Evolutionary conservation across 441 rosid genomes (phyloP).

Genomic region (Adansonia rubrostipa): DNA sequence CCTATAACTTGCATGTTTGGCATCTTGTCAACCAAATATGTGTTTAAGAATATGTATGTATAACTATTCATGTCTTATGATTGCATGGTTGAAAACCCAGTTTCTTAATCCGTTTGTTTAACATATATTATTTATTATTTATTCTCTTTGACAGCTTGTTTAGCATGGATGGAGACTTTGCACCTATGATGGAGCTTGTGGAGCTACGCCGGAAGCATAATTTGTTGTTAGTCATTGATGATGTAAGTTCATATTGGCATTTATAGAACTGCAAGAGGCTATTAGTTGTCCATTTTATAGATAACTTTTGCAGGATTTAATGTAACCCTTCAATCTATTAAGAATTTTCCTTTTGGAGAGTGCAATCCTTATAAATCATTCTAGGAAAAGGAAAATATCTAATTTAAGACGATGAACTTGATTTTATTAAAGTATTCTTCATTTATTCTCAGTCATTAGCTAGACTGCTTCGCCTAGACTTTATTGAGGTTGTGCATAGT

Average conservation of each 20-base stretch:
- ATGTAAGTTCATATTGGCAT: constrained; percentile 55
- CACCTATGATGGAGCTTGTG: constrained; percentile 80
- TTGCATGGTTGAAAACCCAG: not conserved
- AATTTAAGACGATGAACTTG: not conserved
- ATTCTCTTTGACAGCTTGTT: constrained; percentile 63
- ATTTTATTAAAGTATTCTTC: constrained; percentile 2
- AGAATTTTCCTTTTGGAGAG: too few relatives aligned
- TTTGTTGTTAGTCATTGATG: constrained; percentile 84
- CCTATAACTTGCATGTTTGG: not conserved
- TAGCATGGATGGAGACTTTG: constrained; percentile 99
- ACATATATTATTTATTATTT: not conserved
- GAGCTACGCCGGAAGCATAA: constrained; percentile 74
- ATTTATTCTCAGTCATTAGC: not conserved
- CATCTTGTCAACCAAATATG: not conserved
- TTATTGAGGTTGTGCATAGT: not conserved
- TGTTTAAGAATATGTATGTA: not conserved
- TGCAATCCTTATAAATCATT: not conserved
- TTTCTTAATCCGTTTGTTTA: not conserved
- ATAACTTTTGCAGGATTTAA: not conserved
- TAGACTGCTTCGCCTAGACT: not conserved
- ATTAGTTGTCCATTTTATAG: constrained; percentile 8
- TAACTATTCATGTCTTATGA: not conserved
- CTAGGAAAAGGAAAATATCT: constrained; percentile 11
- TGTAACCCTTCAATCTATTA: not conserved
- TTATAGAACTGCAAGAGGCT: not conserved